A percentile compares a stretch with the other conserved stretches of the same genome.
phyloP scores from a whole-genome alignment of 805 yeast species.

The Saccharomycopsis sp. region DNA sequence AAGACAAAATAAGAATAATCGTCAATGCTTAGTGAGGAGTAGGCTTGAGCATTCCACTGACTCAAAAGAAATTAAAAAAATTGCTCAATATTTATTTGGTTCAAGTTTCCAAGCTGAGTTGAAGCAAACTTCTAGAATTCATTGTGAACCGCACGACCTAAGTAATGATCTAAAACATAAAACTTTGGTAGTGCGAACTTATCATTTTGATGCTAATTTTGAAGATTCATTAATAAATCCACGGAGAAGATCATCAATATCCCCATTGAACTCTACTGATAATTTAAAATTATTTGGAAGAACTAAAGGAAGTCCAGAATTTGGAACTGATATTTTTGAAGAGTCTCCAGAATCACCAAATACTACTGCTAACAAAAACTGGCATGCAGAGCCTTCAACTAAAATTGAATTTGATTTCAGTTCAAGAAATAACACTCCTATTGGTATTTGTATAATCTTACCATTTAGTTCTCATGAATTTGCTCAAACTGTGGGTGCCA shows the following conservation, averaged over 20 bases:
- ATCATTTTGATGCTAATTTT: conserved; percentile 21
- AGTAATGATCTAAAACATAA: conserved; percentile 5
- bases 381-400: conserved; percentile 15
- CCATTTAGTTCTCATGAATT: conserved; percentile 13
- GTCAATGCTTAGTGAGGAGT: neutral
- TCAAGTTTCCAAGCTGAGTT: conserved; percentile 16
- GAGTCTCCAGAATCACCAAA: neutral
- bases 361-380: conserved; percentile 1
- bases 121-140: conserved; percentile 18
- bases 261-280: neutral
- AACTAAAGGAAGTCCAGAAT: neutral
- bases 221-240: conserved; percentile 8
- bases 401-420: conserved; percentile 21
- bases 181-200: conserved; percentile 18
- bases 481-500: conserved; percentile 17
- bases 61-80: conserved; percentile 9
- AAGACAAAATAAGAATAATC: neutral
- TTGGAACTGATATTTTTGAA: neutral
- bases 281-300: neutral
- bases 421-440: conserved; percentile 19
- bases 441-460: conserved; percentile 19
- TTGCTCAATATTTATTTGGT: conserved; percentile 21
- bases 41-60: neutral
- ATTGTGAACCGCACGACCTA: conserved; percentile 19
- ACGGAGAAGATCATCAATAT: neutral